Percentiles rank a stretch among this genome's conserved stretches.
Evolutionary conservation across 257 asterid species (phyloP).

Genomic region (Scutellaria barbata): DNA sequence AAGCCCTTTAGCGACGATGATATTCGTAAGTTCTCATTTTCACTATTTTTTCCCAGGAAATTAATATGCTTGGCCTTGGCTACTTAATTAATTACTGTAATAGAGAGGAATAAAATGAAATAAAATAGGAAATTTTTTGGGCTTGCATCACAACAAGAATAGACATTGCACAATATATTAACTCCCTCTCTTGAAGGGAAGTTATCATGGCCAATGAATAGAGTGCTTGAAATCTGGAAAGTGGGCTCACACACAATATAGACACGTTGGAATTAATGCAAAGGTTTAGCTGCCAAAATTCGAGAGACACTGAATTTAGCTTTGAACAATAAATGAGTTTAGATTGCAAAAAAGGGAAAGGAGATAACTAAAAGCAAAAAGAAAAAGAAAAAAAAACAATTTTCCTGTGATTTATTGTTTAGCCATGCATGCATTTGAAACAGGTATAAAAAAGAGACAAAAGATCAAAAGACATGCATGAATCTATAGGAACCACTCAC

Average conservation of each 20-base stretch:
- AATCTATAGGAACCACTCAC: slow-evolving; percentile 19
- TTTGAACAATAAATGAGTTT: not conserved
- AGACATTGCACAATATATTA: not conserved
- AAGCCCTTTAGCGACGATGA: slow-evolving; percentile 80
- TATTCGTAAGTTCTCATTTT: slow-evolving; percentile 49
- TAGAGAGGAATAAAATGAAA: too few species aligned
- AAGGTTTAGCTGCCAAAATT: not conserved
- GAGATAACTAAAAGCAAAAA: slow-evolving; percentile 8
- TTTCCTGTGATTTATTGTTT: slow-evolving; percentile 3
- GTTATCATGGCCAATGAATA: not conserved
- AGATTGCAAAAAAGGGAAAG: slow-evolving; percentile 5
- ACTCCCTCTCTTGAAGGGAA: slow-evolving; percentile 31
- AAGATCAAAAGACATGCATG: slow-evolving; percentile 19
- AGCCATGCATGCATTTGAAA: slow-evolving; percentile 33
- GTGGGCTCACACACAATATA: slow-evolving; percentile 10
- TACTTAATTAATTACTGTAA: too few species aligned
- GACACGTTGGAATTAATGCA: not conserved
- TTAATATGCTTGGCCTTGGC: too few species aligned
- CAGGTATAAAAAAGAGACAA: slow-evolving; percentile 21
- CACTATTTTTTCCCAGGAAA: not conserved
- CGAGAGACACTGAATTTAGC: not conserved
- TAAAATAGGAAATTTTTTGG: not conserved
- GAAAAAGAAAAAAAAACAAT: not conserved
- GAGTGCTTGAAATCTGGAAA: not conserved
- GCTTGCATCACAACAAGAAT: not conserved